Evolutionary conservation across 805 yeast species (phyloP).

Genomic region (Monosporozyma yasuniensis): DNA sequence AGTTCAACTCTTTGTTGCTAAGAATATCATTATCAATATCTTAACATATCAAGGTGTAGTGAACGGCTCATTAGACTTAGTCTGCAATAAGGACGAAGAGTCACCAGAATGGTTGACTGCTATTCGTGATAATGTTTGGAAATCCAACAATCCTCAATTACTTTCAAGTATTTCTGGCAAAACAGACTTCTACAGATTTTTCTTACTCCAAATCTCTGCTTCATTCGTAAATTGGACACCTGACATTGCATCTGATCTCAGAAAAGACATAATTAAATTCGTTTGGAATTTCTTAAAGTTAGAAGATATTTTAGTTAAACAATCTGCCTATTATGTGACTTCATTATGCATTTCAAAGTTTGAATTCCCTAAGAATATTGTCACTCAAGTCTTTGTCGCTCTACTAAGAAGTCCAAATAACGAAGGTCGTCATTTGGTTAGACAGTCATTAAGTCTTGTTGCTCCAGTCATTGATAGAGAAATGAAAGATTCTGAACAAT

Average conservation of each 20-base stretch:
- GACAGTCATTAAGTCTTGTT: conserved; percentile 76
- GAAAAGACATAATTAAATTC: conserved; percentile 83
- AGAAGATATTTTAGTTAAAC: conserved; percentile 83
- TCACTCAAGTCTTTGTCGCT: conserved; percentile 88
- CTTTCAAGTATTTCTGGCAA: conserved; percentile 48
- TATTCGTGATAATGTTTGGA: conserved; percentile 67
- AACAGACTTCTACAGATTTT: conserved; percentile 66
- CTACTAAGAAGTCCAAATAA: conserved; percentile 73
- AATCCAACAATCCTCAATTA: conserved; percentile 43
- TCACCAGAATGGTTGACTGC: conserved; percentile 54
- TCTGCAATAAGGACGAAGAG: conserved; percentile 24
- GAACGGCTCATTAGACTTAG: conserved; percentile 38
- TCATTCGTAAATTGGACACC: conserved; percentile 65
- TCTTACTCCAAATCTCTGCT: conserved; percentile 73
- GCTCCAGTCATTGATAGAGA: conserved; percentile 80
- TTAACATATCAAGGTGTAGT: conserved; percentile 52
- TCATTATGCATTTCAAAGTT: conserved; percentile 77
- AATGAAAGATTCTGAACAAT: conserved; percentile 42
- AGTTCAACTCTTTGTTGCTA: conserved; percentile 54
- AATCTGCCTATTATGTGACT: conserved; percentile 85
- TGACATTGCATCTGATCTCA: conserved; percentile 43
- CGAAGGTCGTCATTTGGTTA: conserved; percentile 75
- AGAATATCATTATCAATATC: conserved; percentile 55
- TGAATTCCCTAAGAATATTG: conserved; percentile 82
- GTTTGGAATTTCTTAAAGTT: conserved; percentile 88